Base-by-base conservation (phyloP, 306 rosid species). In the Casuarina equisetifolia region DNA sequence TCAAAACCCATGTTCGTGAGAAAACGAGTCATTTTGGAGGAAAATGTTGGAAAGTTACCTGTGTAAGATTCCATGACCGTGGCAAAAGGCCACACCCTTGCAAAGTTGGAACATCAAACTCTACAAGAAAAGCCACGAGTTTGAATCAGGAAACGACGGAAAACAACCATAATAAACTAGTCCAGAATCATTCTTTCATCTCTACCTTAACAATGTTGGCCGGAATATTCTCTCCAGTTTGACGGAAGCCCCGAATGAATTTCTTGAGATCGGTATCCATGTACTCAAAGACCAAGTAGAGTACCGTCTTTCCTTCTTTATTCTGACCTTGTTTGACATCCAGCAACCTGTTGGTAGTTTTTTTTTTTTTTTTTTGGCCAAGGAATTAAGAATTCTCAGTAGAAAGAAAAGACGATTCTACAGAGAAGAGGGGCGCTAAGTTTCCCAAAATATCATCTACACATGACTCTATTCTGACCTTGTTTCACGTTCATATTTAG, bases 81-180 rank as follows among this genome's bases (percentile, higher is more conserved):
- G 99, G 82, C 97, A 95, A 84, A 95, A 91, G 71, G 99, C 97
- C 76, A 95, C 97, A 9, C 99, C 97, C 82, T 92, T 92, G 83
- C 99, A 95, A 6, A 95, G 96, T 80, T 95, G 97, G 83, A 79
- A 92, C 99, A 95, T 95, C 83, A 95, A 75, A 79, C 91, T 86
- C 97, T 94, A 82, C 59, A 78, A 7, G 38, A 58, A 16, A 55
- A 54, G 15, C 32, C 1, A 69, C 54, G 40, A 49, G 39, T 36
- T 43, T 19, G 72, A 5, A 3, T 5, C 9, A 51, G 59, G 4
- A 7, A 6, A 12, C 0, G 38, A 53, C 38, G 6, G 64, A 74
- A 10, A 69, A 40, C 61, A 39, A 52, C 42, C 19, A 49, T 48
- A 64, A 45, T 12, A 46, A 5, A 53, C 1, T 20, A 42, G 25